phyloP scores from a whole-genome alignment of 768 basidiomycete genomes.

The Rhodotorula toruloides region DNA sequence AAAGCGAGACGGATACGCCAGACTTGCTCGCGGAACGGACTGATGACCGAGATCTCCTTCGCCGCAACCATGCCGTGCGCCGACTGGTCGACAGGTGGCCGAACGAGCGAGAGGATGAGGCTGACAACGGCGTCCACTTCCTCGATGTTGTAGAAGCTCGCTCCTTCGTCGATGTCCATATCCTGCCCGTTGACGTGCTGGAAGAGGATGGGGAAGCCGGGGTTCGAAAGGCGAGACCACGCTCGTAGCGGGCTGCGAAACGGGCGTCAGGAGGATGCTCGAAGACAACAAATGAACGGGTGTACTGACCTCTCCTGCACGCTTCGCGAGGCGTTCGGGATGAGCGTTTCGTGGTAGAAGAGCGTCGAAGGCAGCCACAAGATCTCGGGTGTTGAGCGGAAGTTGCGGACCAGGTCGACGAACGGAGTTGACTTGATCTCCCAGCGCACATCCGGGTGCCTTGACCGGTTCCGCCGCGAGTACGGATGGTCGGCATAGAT shows the following conservation, averaged over 20 bases:
- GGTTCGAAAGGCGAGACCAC: constrained; percentile 43
- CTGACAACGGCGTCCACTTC: constrained; percentile 42
- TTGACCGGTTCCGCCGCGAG: not conserved
- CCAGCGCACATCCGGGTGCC: constrained; percentile 2
- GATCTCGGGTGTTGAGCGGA: constrained; percentile 46
- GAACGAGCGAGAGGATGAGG: constrained; percentile 33
- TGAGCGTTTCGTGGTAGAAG: constrained; percentile 47
- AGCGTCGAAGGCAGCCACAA: constrained; percentile 45
- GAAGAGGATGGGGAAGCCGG: constrained; percentile 44
- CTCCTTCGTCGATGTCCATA: constrained; percentile 46
- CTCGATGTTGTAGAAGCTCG: constrained; percentile 44
- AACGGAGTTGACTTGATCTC: constrained; percentile 28
- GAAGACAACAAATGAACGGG: too few relatives aligned
- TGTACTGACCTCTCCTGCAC: constrained; percentile 23
- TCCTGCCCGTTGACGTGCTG: constrained; percentile 43
- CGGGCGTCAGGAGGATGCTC: not conserved
- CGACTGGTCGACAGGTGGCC: constrained; percentile 1
- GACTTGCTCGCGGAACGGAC: constrained; percentile 48
- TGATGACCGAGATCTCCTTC: constrained; percentile 46
- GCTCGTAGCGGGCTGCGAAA: constrained; percentile 1
- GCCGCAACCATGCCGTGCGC: constrained; percentile 33
- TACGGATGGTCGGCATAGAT: constrained; percentile 36
- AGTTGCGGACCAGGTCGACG: constrained; percentile 43
- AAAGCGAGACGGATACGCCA: constrained; percentile 46
- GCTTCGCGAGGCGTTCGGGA: constrained; percentile 40